Evolutionary conservation across 208 protist species (phyloP), one percentile per base, ranked within the genome.

Genomic region (Trypanosoma avium): DNA sequence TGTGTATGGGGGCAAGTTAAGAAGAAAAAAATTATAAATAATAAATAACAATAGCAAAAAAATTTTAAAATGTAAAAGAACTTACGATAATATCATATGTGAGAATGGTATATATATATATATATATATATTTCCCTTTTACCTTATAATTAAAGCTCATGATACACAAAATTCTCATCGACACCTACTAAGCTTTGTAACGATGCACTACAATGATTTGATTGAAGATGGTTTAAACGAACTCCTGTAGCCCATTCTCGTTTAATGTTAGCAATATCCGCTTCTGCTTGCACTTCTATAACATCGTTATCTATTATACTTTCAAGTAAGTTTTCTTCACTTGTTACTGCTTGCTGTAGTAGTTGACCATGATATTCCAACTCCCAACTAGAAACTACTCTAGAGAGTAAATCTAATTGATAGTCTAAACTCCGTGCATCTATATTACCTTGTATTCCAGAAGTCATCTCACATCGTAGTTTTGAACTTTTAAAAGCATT

Each of bases 301-400:
- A 82, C 78, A 40, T 80, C 81, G 22, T 60, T 56, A 1, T 54
- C 74, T 4, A 77, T 62, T 3, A 40, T 19, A 21, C 53, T 13
- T 5, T 81, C 70, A 67, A 59, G 12, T n/a, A 45, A 10, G 0
- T 17, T 35, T 45, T 47, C 53, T 73, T 81, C 17, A n/a, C 43
- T 61, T 53, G 74, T 53, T 17, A 58, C 56, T 48, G 65, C 62
- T 55, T 73, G 60, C 65, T 91, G 77, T 27, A 45, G 47, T 10
- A 38, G 26, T n/a, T 57, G 36, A 2, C 58, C 38, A 27, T 65
- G 67, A 36, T 82, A 95, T 17, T 83, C 82, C 0, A 95, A 67
- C 68, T 95, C 89, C 84, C 85, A 95, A 59, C 64, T 88, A 9
- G 89, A 84, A 15, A 95, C 88, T 24, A 95, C 86, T 49, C 84